Conservation (phyloP, 306 rosid genomes). For the Glycyrrhiza uralensis region DNA sequence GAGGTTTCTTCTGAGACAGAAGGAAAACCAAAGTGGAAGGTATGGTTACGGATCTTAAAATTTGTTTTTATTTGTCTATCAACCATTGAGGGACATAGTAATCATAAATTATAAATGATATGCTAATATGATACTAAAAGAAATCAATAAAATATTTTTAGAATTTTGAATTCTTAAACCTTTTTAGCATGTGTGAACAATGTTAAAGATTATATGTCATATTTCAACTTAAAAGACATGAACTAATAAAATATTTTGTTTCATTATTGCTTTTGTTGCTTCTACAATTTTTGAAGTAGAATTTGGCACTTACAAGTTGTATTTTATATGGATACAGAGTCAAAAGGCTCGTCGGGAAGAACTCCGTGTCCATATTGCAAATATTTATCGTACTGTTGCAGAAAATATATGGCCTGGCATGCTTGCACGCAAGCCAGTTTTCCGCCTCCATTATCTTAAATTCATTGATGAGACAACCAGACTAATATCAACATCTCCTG, state of each 20-base stretch:
- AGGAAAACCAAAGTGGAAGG: conserved; percentile 98
- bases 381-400: conserved; percentile 88
- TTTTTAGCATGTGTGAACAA: background rate
- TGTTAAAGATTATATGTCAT: conserved; percentile 2
- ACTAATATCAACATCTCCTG: conserved; percentile 63
- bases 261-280: conserved; percentile 19
- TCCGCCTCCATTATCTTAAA: conserved; percentile 87
- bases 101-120: conserved; percentile 5
- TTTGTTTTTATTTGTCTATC: background rate
- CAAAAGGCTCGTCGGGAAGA: conserved; percentile 96
- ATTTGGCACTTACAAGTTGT: conserved; percentile 21
- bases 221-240: conserved; percentile 12
- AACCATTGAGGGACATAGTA: background rate
- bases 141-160: background rate
- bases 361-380: conserved; percentile 88
- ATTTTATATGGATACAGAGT: conserved; percentile 55
- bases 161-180: conserved; percentile 1
- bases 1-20: conserved; percentile 90
- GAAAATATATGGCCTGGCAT: conserved; percentile 98
- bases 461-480: conserved; percentile 83
- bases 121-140: conserved; percentile 9
- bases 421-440: conserved; percentile 76
- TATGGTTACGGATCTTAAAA: conserved; percentile 33
- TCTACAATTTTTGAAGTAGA: conserved; percentile 14
- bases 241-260: conserved; percentile 3